A percentile compares a stretch with the other conserved stretches of the same genome.
phyloP scores from a whole-genome alignment of 768 basidiomycete species.

The Pisolithus tinctorius region DNA sequence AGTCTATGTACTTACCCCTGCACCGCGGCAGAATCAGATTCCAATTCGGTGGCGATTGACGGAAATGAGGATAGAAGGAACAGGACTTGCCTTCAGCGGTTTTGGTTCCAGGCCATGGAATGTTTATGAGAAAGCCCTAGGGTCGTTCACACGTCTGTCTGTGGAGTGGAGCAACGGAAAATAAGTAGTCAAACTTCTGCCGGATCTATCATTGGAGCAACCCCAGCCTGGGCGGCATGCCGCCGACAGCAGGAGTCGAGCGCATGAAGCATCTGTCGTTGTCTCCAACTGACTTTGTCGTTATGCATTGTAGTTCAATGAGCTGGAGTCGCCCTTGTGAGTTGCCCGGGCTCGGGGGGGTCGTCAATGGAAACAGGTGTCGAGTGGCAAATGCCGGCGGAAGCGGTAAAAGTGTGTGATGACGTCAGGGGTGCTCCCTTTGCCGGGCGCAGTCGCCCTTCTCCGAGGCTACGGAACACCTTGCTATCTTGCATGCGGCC shows the following conservation, averaged over 20 bases:
- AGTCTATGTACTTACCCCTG: too few relatives aligned
- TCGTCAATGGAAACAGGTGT: background rate
- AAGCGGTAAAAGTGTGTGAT: background rate
- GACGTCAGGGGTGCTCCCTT: slow-evolving; percentile 18
- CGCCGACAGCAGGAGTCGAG: too few relatives aligned
- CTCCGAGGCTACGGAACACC: background rate
- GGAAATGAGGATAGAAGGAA: too few relatives aligned
- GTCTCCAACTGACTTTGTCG: too few relatives aligned
- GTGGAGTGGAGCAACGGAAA: background rate
- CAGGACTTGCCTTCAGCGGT: too few relatives aligned
- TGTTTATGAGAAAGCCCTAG: slow-evolving; percentile 27
- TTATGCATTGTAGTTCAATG: too few relatives aligned
- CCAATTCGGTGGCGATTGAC: too few relatives aligned
- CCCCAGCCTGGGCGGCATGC: too few relatives aligned
- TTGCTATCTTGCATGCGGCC: background rate
- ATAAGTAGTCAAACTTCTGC: too few relatives aligned
- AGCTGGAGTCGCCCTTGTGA: background rate
- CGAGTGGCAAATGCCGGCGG: background rate
- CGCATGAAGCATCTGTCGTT: too few relatives aligned
- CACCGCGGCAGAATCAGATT: too few relatives aligned
- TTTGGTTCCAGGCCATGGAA: slow-evolving; percentile 10
- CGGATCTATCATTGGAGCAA: too few relatives aligned
- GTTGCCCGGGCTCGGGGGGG: background rate
- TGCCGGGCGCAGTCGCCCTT: background rate
- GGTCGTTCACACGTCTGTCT: background rate